Percentiles rank a stretch among this genome's conserved stretches.
These are phyloP conservation scores for Rhodotorula graminis DNA, from an alignment of 768 basidiomycete species.

Conservation along the genomic window DNA sequence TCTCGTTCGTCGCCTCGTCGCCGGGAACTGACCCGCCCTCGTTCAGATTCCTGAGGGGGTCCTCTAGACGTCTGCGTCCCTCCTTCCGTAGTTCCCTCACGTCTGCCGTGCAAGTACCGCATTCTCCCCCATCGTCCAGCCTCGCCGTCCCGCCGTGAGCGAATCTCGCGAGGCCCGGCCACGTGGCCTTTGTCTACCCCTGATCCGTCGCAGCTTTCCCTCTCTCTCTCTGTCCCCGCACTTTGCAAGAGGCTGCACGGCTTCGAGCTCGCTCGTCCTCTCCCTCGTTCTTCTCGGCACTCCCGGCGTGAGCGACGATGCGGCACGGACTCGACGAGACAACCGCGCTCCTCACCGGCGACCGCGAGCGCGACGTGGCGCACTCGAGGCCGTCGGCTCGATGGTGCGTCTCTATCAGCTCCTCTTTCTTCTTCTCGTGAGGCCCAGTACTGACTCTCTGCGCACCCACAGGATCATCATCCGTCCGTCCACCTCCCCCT, in stretches of 20 bases:
- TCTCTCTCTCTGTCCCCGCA: too few relatives aligned
- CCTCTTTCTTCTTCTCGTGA: not conserved
- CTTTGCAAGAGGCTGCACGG: too few relatives aligned
- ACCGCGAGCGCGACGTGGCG: not conserved
- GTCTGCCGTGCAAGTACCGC: not conserved
- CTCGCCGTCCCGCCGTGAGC: too few relatives aligned
- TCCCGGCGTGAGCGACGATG: not conserved
- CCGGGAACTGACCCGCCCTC: not conserved
- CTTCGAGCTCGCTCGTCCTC: not conserved
- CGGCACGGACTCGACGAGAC: not conserved
- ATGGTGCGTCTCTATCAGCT: slow-evolving; percentile 3
- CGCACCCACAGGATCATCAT: not conserved
- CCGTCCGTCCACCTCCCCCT: not conserved
- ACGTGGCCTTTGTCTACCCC: not conserved
- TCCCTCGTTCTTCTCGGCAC: not conserved
- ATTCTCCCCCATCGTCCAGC: not conserved
- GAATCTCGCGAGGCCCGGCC: too few relatives aligned
- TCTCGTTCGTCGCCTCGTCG: too few relatives aligned
- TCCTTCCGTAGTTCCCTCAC: not conserved
- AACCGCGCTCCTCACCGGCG: not conserved
- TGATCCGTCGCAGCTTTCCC: not conserved
- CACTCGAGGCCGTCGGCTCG: not conserved
- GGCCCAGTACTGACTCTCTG: fast-evolving
- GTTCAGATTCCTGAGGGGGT: slow-evolving; percentile 17
- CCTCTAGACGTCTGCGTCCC: not conserved